Percentiles rank a stretch among this genome's conserved stretches.
phyloP scores from a whole-genome alignment of 2,329 filamentous ascomycete genomes.

The Trichoderma asperellum region DNA sequence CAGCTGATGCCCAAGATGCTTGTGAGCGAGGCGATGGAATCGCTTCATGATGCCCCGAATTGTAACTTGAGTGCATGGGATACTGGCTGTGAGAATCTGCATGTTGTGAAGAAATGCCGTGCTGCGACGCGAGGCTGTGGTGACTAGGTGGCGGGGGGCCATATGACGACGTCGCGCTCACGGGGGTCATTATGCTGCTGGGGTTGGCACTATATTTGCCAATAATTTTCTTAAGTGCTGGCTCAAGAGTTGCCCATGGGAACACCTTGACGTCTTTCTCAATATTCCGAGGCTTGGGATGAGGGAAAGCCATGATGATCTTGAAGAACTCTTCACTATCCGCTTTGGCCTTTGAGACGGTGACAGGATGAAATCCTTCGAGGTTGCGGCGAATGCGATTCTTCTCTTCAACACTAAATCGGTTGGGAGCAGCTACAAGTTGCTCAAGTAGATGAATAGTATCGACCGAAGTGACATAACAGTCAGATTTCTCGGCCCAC shows the following conservation, averaged over 20 bases:
- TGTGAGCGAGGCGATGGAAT: slow-evolving; percentile 55
- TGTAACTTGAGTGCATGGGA: slow-evolving; percentile 46
- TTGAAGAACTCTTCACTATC: slow-evolving; percentile 99
- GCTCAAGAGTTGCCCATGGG: slow-evolving; percentile 86
- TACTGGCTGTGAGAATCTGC: slow-evolving; percentile 44
- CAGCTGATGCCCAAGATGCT: slow-evolving; percentile 50
- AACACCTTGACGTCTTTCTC: slow-evolving; percentile 99
- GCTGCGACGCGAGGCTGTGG: slow-evolving; percentile 40
- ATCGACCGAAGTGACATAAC: slow-evolving; percentile 94
- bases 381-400: slow-evolving; percentile 95
- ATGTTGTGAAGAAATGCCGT: slow-evolving; percentile 37
- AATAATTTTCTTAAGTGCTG: slow-evolving; percentile 96
- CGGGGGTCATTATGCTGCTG: slow-evolving; percentile 47
- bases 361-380: slow-evolving; percentile 89
- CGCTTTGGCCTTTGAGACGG: slow-evolving; percentile 87
- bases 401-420: slow-evolving; percentile 97
- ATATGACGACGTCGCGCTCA: slow-evolving; percentile 45
- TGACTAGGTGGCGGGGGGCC: slow-evolving; percentile 50
- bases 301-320: slow-evolving; percentile 96
- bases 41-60: slow-evolving; percentile 47
- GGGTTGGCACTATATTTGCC: slow-evolving; percentile 79
- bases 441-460: slow-evolving; percentile 95
- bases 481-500: slow-evolving; percentile 91
- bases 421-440: slow-evolving; percentile 71
- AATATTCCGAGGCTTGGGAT: slow-evolving; percentile 94